Evolutionary conservation across 2,329 filamentous ascomycete genomes (phyloP).

Genomic region (Fusarium udum): DNA sequence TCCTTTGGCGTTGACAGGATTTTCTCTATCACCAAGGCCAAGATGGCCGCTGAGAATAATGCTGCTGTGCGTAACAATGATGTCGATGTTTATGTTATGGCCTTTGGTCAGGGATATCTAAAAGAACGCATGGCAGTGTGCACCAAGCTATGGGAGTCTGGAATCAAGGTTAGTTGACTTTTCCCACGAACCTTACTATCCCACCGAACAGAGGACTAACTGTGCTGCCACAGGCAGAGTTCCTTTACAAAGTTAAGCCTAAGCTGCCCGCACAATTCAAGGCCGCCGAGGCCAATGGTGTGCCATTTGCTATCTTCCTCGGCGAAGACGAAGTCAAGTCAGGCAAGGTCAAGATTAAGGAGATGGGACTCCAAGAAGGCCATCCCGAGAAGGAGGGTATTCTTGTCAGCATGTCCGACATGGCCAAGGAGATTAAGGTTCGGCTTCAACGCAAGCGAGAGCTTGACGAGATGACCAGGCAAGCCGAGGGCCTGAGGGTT

Average conservation of each 20-base stretch:
- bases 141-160: constrained; percentile 82
- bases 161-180: constrained; percentile 72
- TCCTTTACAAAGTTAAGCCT: constrained; percentile 88
- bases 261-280: constrained; percentile 92
- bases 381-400: constrained; percentile 93
- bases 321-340: constrained; percentile 88
- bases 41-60: constrained; percentile 68
- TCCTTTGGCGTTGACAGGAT: constrained; percentile 97
- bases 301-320: constrained; percentile 88
- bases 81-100: constrained; percentile 94
- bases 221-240: constrained; percentile 71
- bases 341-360: constrained; percentile 89
- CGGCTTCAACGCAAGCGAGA: constrained; percentile 55
- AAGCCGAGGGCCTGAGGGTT: constrained; percentile 57
- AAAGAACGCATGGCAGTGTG: constrained; percentile 86
- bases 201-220: constrained; percentile 35
- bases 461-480: constrained; percentile 54
- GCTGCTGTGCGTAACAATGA: constrained; percentile 67
- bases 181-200: neutral
- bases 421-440: constrained; percentile 70
- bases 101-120: constrained; percentile 87
- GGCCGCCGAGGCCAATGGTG: constrained; percentile 79
- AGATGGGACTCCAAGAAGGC: constrained; percentile 75
- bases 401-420: constrained; percentile 70
- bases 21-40: constrained; percentile 88